Evolutionary conservation across 164 flowering plant species (phyloP), one percentile per base, ranked within the genome.

Genomic region (Taxillus chinensis): DNA sequence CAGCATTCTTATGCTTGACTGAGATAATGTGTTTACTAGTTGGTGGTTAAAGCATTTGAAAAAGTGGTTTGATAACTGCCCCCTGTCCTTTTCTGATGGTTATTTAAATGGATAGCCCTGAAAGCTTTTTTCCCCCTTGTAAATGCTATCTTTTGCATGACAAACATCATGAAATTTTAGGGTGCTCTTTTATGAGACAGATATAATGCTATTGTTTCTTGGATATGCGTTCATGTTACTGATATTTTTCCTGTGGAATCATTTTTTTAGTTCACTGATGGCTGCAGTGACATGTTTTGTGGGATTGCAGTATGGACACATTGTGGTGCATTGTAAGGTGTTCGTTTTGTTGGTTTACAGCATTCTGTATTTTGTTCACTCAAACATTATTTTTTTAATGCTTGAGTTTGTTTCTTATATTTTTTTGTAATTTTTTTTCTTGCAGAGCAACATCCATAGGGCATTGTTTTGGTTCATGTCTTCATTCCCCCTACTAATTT

Each of bases 291-390:
- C 96, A 56, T 89, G 92, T 65, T 76, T 83, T 39, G 59, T 83
- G 64, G 96, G 92, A 53, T 62, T 89, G 83, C 87, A 89, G 38
- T 85, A 63, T 62, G 96, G 87, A 9, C 96, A 86, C 69, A 68
- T 86, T 57, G 64, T 82, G 66, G 77, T 82, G 55, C 77, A 80
- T 75, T 72, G 57, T 61, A 78, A 83, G 89, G 96, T 86, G 68
- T 65, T 17, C 37, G 14, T 49, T 51, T 50, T 56, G 12, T 53
- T 37, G 45, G 9, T 55, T 39, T 15, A 43, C 10, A 43, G 10
- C 46, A 5, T 43, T 6, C 46, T 43, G 46, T 43, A 43, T 5
- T 43, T 43, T 43, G 7, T 43, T 6, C 46, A 43, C 10, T 43
- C 2, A 27, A 27, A 27, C 27, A 54, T 65, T 5, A 27, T 57